Conservation (phyloP, 1,139 yeast genomes). For the Casaregolazyma lundiana region DNA sequence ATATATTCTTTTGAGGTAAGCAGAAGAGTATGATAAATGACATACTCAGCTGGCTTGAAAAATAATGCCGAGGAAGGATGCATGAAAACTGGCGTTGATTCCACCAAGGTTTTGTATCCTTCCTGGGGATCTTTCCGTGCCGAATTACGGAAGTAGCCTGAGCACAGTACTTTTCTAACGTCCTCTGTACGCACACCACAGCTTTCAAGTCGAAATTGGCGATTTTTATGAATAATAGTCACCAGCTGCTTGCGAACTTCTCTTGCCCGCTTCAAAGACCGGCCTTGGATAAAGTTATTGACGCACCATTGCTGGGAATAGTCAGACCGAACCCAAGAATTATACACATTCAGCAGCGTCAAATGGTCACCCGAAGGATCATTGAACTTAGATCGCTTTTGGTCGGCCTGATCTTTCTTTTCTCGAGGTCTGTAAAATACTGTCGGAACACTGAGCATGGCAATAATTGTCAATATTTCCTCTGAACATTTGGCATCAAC, state of each 20-base stretch:
- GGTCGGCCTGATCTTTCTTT: slow-evolving; percentile 73
- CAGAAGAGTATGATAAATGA: slow-evolving; percentile 76
- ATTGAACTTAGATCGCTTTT: slow-evolving; percentile 65
- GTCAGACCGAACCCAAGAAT: slow-evolving; percentile 65
- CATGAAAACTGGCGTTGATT: slow-evolving; percentile 70
- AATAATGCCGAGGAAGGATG: slow-evolving; percentile 87
- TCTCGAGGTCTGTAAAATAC: slow-evolving; percentile 83
- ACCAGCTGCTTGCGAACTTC: slow-evolving; percentile 74
- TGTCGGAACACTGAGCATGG: slow-evolving; percentile 87
- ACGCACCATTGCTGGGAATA: slow-evolving; percentile 72
- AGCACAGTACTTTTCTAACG: slow-evolving; percentile 68
- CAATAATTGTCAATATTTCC: slow-evolving; percentile 77
- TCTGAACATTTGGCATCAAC: slow-evolving; percentile 73
- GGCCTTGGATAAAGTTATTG: slow-evolving; percentile 74
- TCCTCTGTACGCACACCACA: slow-evolving; percentile 55
- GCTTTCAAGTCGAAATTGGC: slow-evolving; percentile 47
- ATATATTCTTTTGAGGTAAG: slow-evolving; percentile 85
- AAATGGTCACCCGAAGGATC: slow-evolving; percentile 84
- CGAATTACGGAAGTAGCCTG: slow-evolving; percentile 83
- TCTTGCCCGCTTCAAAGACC: slow-evolving; percentile 69
- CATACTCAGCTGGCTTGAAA: slow-evolving; percentile 71
- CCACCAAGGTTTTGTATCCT: slow-evolving; percentile 73
- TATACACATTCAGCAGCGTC: slow-evolving; percentile 75
- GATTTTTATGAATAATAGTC: slow-evolving; percentile 52
- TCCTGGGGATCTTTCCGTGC: slow-evolving; percentile 76